A percentile compares a stretch with the other conserved stretches of the same genome.
These are phyloP conservation scores for Aspergillus indologenus DNA, from an alignment of 495 filamentous ascomycete genomes.

Conservation along the genomic window DNA sequence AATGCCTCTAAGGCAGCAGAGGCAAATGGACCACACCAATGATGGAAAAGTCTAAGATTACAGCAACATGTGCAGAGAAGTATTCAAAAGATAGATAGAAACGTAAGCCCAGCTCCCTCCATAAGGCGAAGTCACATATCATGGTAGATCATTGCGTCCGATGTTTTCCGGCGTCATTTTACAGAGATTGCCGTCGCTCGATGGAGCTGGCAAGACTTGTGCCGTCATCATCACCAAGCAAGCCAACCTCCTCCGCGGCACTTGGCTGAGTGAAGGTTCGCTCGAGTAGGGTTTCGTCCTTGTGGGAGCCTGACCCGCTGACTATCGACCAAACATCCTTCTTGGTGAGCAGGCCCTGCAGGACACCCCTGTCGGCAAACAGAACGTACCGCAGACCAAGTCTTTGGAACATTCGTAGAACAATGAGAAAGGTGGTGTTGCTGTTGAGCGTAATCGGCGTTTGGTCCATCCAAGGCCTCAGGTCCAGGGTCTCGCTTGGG, in stretches of 20 bases:
- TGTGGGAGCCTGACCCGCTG: slow-evolving; percentile 68
- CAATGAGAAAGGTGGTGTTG: slow-evolving; percentile 70
- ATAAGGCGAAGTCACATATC: not conserved
- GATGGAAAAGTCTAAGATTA: not conserved
- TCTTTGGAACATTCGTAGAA: slow-evolving; percentile 88
- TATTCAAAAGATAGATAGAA: slow-evolving; percentile 6
- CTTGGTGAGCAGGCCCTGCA: slow-evolving; percentile 89
- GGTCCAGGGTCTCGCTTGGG: slow-evolving; percentile 72
- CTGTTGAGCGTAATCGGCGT: slow-evolving; percentile 88
- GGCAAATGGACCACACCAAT: not conserved
- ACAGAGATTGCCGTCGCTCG: slow-evolving; percentile 36
- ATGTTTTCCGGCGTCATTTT: not conserved
- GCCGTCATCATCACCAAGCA: slow-evolving; percentile 45
- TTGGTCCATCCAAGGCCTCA: slow-evolving; percentile 97
- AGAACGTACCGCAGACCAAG: slow-evolving; percentile 88
- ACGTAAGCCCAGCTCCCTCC: no score
- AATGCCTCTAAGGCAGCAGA: not conserved
- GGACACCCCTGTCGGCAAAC: slow-evolving; percentile 73
- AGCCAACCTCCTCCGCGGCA: slow-evolving; percentile 48
- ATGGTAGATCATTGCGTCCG: no score
- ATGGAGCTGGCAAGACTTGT: slow-evolving; percentile 38
- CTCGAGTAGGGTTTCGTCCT: slow-evolving; percentile 33
- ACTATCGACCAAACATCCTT: slow-evolving; percentile 97
- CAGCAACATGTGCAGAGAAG: not conserved
- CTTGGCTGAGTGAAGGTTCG: slow-evolving; percentile 36